Evolutionary conservation across 139 green algal genomes (phyloP).

Genomic region (Tetradesmus obliquus): DNA sequence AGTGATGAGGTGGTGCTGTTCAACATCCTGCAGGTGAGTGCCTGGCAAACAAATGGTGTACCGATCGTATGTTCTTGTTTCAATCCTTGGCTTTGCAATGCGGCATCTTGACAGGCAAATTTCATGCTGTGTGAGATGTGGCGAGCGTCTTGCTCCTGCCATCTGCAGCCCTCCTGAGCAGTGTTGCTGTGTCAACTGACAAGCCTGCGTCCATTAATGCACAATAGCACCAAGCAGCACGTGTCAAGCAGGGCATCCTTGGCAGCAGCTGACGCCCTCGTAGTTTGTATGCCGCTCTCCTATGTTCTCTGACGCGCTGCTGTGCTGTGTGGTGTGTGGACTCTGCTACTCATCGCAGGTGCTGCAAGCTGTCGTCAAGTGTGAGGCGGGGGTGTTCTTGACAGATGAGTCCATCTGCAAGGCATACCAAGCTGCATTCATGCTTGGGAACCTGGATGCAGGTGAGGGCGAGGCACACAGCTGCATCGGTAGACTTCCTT

Average conservation of each 20-base stretch:
- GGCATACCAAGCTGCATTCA: conserved; percentile 70
- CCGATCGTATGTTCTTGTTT: neutral
- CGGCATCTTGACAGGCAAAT: too few species aligned
- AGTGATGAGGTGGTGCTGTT: conserved; percentile 95
- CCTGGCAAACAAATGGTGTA: neutral
- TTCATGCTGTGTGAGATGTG: too few species aligned
- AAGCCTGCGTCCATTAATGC: too few species aligned
- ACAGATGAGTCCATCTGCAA: conserved; percentile 65
- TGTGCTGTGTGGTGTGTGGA: neutral
- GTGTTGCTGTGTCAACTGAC: too few species aligned
- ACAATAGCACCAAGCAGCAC: too few species aligned
- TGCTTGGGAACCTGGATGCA: conserved; percentile 66
- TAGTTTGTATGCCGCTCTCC: too few species aligned
- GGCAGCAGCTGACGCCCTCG: too few species aligned
- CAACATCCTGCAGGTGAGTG: conserved; percentile 89
- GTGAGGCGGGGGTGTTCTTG: conserved; percentile 62
- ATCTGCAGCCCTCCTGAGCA: too few species aligned
- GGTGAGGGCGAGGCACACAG: neutral
- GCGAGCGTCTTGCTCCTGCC: too few species aligned
- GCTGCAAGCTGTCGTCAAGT: conserved; percentile 63
- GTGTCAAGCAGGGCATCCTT: too few species aligned
- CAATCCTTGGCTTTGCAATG: neutral
- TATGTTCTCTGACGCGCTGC: neutral
- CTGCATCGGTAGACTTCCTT: neutral
- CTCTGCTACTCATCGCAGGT: conserved; percentile 69